Conservation (phyloP, 78 protist genomes). For the Acrasis kona region DNA sequence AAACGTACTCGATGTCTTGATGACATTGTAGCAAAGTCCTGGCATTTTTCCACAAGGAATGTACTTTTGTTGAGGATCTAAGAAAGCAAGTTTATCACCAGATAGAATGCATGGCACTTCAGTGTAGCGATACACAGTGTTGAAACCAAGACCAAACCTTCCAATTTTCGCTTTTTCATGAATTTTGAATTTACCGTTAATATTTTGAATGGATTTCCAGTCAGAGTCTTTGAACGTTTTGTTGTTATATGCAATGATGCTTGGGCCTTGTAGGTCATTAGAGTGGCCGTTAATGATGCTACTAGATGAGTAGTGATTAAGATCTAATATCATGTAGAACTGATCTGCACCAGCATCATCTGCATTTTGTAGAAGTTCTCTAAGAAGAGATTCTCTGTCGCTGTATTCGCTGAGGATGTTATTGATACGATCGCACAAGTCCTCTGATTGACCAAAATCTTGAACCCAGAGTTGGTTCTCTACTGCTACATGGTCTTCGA, state of each 20-base stretch:
- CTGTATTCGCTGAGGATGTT: too few species aligned
- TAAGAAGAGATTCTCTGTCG: too few species aligned
- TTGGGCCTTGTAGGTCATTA: conserved; percentile 40
- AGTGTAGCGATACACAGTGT: conserved; percentile 41
- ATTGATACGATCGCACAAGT: too few species aligned
- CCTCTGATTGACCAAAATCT: too few species aligned
- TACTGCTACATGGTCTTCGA: too few species aligned
- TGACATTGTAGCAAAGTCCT: background rate
- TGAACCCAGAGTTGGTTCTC: too few species aligned
- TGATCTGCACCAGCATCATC: conserved; percentile 50
- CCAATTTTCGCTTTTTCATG: background rate
- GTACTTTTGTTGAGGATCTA: conserved; percentile 32
- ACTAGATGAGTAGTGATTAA: background rate
- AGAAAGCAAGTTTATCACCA: background rate
- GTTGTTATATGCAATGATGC: conserved; percentile 29
- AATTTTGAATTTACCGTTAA: conserved; percentile 12
- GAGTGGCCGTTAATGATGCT: background rate
- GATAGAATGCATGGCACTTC: conserved; percentile 37
- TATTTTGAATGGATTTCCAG: background rate
- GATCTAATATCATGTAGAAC: conserved; percentile 25
- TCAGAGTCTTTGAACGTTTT: conserved; percentile 22
- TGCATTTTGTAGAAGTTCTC: conserved; percentile 59
- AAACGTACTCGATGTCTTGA: background rate
- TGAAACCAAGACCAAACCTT: conserved; percentile 59
- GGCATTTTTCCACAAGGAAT: background rate